Conservation (phyloP, 352 stramenopile genomes). For the Phytophthora fragariae region DNA sequence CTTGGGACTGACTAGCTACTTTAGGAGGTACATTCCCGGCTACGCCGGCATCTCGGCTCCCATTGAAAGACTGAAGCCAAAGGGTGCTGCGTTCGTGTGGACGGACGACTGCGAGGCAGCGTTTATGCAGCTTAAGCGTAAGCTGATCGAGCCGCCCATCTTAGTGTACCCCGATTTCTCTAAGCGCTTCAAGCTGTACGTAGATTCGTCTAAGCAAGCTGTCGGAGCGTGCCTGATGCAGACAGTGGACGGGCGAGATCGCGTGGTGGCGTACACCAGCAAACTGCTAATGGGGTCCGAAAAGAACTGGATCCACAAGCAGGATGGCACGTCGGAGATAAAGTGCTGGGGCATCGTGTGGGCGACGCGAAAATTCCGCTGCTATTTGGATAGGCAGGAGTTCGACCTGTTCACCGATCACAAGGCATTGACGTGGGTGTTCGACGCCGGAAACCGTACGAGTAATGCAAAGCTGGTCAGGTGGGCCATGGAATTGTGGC, state of each 20-base stretch:
- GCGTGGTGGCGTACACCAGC: background rate
- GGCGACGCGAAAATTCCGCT: too few species aligned
- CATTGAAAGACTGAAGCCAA: background rate
- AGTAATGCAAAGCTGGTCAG: background rate
- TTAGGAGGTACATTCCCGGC: too few species aligned
- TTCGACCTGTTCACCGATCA: too few species aligned
- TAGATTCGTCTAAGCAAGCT: background rate
- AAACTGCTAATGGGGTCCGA: background rate
- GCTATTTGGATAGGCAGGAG: too few species aligned
- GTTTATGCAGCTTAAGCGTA: conserved; percentile 8
- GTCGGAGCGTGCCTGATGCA: conserved; percentile 11
- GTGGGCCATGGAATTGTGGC: conserved; percentile 10
- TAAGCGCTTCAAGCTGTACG: conserved; percentile 9
- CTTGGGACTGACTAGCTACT: too few species aligned
- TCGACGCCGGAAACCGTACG: too few species aligned
- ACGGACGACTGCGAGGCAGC: conserved; percentile 3
- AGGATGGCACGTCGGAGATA: conserved; percentile 1
- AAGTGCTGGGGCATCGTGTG: background rate
- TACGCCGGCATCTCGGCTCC: too few species aligned
- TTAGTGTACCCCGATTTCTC: conserved; percentile 4
- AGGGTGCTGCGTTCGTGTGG: background rate
- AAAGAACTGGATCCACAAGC: background rate
- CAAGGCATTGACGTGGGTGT: too few species aligned
- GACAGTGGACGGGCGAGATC: background rate
- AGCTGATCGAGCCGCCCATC: background rate